Evolutionary conservation across 768 basidiomycete genomes (phyloP).

Genomic region (Pseudohyphozyma bogoriensis): DNA sequence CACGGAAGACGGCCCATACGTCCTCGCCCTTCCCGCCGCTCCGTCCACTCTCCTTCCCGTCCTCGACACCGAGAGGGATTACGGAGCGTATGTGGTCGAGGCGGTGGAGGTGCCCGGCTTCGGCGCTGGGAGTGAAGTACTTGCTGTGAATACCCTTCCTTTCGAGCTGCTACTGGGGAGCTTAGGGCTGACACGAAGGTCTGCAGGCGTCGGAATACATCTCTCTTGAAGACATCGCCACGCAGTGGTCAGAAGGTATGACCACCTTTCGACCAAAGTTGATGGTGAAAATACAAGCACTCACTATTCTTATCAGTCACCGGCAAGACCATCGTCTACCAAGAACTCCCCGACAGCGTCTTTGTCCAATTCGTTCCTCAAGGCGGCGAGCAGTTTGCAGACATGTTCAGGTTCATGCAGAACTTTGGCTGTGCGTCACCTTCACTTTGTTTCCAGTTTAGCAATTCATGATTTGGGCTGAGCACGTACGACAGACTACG

Average conservation of each 20-base stretch:
- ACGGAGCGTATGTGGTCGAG: not conserved
- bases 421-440: not conserved
- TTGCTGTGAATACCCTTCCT: too few relatives aligned
- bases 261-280: not conserved
- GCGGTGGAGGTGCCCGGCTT: not conserved
- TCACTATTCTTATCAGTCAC: not conserved
- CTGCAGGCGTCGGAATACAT: not conserved
- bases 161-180: too few relatives aligned
- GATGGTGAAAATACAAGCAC: not conserved
- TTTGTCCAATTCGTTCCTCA: not conserved
- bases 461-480: not conserved
- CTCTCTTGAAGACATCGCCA: not conserved
- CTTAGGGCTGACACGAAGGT: too few relatives aligned
- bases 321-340: not conserved
- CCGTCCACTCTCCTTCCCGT: not conserved
- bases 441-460: not conserved
- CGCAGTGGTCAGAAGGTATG: not conserved
- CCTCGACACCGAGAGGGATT: not conserved
- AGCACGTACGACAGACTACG: not conserved
- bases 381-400: not conserved
- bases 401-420: not conserved
- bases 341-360: not conserved
- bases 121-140: not conserved
- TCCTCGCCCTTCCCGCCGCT: not conserved
- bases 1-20: not conserved